These are phyloP conservation scores for Russula sp. DNA, from an alignment of 768 basidiomycete species.

Conservation along the genomic window DNA sequence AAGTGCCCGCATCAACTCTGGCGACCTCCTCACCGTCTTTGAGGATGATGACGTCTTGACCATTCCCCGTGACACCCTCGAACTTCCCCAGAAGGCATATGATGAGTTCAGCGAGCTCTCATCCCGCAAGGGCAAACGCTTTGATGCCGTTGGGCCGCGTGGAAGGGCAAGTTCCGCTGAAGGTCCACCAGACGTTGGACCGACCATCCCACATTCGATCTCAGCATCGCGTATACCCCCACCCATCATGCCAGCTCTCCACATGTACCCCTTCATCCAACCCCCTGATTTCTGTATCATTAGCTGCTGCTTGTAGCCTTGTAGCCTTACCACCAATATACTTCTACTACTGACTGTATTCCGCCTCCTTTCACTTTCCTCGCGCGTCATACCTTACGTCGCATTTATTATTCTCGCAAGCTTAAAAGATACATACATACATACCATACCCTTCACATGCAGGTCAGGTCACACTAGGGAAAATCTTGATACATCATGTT, in stretches of 20 bases:
- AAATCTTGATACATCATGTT: constrained; percentile 18
- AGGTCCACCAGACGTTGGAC: background rate
- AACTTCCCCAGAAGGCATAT: constrained; percentile 59
- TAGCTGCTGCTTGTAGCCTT: constrained; percentile 18
- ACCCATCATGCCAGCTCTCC: background rate
- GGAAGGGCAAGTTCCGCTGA: constrained; percentile 37
- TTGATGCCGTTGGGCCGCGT: constrained; percentile 60
- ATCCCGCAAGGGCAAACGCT: constrained; percentile 50
- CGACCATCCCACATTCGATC: background rate
- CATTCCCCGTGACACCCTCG: constrained; percentile 53
- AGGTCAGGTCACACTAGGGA: constrained; percentile 13
- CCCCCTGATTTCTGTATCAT: constrained; percentile 13
- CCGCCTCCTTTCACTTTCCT: background rate
- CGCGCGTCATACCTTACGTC: background rate
- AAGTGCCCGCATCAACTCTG: constrained; percentile 57
- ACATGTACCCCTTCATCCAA: background rate
- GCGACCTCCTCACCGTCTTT: constrained; percentile 60
- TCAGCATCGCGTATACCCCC: background rate
- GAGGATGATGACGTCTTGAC: constrained; percentile 40
- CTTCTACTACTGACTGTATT: constrained; percentile 16
- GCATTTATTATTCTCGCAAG: background rate
- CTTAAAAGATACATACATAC: background rate
- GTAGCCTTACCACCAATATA: constrained; percentile 12
- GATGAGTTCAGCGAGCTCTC: constrained; percentile 55
- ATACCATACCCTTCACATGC: constrained; percentile 14